These are phyloP conservation scores for Kluyveromyces sp. DNA, from an alignment of 1,139 yeast genomes.

Conservation along the genomic window DNA sequence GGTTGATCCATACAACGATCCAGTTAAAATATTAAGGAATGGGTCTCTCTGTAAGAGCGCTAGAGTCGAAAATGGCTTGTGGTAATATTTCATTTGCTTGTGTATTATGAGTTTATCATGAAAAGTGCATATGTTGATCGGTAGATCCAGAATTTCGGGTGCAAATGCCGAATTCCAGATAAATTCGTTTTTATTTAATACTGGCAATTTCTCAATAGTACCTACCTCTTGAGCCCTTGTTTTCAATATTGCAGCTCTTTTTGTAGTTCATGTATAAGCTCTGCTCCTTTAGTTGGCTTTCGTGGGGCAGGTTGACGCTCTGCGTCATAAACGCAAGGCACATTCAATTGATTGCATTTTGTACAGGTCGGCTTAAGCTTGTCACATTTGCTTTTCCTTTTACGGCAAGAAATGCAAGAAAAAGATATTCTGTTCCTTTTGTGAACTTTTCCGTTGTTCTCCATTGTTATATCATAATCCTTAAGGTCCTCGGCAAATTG, in stretches of 20 bases:
- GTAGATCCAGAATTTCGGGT: not conserved
- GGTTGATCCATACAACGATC: constrained; percentile 5
- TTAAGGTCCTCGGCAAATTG: no score
- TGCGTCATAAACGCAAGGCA: constrained; percentile 5
- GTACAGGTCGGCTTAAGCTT: constrained; percentile 7
- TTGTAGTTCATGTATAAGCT: constrained; percentile 1
- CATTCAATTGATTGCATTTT: constrained; percentile 5
- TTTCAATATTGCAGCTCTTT: constrained; percentile 5
- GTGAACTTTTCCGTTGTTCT: not conserved
- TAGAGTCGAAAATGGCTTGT: constrained; percentile 5
- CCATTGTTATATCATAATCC: not conserved
- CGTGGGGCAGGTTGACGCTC: constrained; percentile 5
- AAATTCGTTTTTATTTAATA: not conserved
- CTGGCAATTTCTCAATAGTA: not conserved
- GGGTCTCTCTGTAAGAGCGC: constrained; percentile 6
- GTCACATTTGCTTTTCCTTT: constrained; percentile 10
- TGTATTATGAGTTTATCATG: constrained; percentile 5
- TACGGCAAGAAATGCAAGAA: constrained; percentile 7
- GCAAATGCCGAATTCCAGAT: not conserved
- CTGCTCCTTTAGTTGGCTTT: not conserved
- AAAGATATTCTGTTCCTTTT: constrained; percentile 7
- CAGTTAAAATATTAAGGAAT: constrained; percentile 4
- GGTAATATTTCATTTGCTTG: constrained; percentile 4
- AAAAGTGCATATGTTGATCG: not conserved
- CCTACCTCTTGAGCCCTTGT: not conserved